These are phyloP conservation scores for Anacardium occidentale DNA, from an alignment of 345 rosid genomes.

Conservation along the genomic window DNA sequence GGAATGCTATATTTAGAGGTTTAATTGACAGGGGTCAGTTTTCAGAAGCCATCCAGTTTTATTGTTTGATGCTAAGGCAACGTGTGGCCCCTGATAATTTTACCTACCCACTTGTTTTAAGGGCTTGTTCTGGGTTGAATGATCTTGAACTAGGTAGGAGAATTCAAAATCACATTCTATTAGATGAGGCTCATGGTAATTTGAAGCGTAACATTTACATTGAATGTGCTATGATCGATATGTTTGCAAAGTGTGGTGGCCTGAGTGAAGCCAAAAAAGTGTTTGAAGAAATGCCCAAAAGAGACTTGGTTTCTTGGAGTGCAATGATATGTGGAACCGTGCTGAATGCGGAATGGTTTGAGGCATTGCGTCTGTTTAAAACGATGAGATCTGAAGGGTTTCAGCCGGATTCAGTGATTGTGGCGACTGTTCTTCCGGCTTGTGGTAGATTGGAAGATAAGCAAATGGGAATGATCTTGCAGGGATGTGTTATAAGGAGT, in stretches of 20 bases:
- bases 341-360: conserved; percentile 34
- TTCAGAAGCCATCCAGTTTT: conserved; percentile 25
- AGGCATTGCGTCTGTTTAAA: conserved; percentile 31
- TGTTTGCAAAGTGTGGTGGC: conserved; percentile 56
- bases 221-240: conserved; percentile 45
- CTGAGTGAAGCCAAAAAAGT: conserved; percentile 37
- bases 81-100: conserved; percentile 34
- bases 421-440: conserved; percentile 34
- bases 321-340: conserved; percentile 47
- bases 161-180: conserved; percentile 24
- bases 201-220: conserved; percentile 33
- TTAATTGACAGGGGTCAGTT: conserved; percentile 24
- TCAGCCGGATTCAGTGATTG: conserved; percentile 32
- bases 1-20: conserved; percentile 29
- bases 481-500: conserved; percentile 28
- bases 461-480: conserved; percentile 32
- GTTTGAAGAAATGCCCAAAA: conserved; percentile 38
- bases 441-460: conserved; percentile 30
- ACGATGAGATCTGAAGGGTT: conserved; percentile 37
- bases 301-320: conserved; percentile 57
- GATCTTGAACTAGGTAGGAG: conserved; percentile 31
- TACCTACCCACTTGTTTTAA: conserved; percentile 37
- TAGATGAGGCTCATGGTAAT: conserved; percentile 15
- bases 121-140: conserved; percentile 34
- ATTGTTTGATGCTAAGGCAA: conserved; percentile 29